Evolutionary conservation across 192 early-diverging fungal genomes (phyloP).

Genomic region (Anaeromyces robustus): DNA sequence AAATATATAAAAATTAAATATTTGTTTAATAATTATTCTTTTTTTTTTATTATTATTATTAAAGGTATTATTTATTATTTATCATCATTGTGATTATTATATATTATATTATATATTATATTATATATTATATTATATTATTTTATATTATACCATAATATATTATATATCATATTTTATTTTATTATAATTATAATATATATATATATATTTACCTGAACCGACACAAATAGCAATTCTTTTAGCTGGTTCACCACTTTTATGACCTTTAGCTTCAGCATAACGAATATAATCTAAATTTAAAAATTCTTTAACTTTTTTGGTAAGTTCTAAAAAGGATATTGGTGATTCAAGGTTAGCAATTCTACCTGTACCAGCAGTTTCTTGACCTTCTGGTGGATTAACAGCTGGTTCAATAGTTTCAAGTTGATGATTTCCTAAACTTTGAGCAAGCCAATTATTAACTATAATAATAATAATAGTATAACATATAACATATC

Average conservation of each 20-base stretch:
- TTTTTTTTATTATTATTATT: too few relatives aligned
- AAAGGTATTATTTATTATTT: too few relatives aligned
- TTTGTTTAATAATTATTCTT: too few relatives aligned
- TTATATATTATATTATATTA: too few relatives aligned
- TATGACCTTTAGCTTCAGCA: conserved; percentile 41
- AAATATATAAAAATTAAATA: too few relatives aligned
- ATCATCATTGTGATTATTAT: too few relatives aligned
- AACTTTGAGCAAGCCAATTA: conserved; percentile 73
- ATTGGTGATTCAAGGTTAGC: conserved; percentile 36
- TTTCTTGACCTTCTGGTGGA: conserved; percentile 24
- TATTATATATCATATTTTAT: background rate
- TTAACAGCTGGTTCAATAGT: conserved; percentile 18
- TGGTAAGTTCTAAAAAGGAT: conserved; percentile 29
- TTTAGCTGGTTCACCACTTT: conserved; percentile 24
- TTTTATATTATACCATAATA: too few relatives aligned
- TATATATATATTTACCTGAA: conserved; percentile 29
- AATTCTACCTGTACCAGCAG: conserved; percentile 41
- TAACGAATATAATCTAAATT: conserved; percentile 55
- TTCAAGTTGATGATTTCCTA: conserved; percentile 14
- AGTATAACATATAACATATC: too few relatives aligned
- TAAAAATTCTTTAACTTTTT: conserved; percentile 44
- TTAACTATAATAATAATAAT: conserved; percentile 24
- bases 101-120: too few relatives aligned
- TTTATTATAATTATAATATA: background rate
- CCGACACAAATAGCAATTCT: conserved; percentile 88